phyloP scores from a whole-genome alignment of 1,284 basidiomycete species.

The Coniophora puteana region DNA sequence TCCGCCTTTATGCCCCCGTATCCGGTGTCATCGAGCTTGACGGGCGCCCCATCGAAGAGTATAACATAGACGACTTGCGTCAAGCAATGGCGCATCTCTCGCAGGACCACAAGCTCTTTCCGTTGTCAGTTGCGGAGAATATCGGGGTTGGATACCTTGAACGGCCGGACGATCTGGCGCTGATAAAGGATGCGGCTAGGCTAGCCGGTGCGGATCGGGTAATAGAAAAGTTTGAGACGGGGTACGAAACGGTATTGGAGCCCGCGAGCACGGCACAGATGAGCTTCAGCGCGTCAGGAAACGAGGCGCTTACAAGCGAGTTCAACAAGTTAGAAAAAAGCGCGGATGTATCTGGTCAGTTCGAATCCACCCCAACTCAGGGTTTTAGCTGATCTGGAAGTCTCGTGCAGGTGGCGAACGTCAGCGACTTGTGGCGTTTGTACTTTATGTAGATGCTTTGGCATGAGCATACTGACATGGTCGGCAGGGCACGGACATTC shows the following conservation, averaged over 20 bases:
- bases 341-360: constrained; percentile 31
- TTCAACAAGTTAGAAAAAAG: constrained; percentile 31
- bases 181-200: constrained; percentile 31
- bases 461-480: not conserved
- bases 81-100: constrained; percentile 36
- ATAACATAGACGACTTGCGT: constrained; percentile 32
- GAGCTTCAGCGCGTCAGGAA: constrained; percentile 27
- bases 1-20: constrained; percentile 39
- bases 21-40: constrained; percentile 40
- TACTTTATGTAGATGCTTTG: too few relatives aligned
- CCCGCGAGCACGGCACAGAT: constrained; percentile 23
- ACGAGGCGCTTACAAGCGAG: constrained; percentile 30
- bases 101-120: constrained; percentile 41
- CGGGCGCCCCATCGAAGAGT: constrained; percentile 31
- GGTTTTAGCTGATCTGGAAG: not conserved
- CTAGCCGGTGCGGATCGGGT: constrained; percentile 35
- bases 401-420: constrained; percentile 35
- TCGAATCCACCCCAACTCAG: not conserved
- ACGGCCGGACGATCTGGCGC: too few relatives aligned
- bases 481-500: constrained; percentile 32
- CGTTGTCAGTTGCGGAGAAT: constrained; percentile 41
- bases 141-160: constrained; percentile 46
- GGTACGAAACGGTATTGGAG: constrained; percentile 28
- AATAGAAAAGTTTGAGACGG: constrained; percentile 18
- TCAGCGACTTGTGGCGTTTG: constrained; percentile 40